A percentile compares a stretch with the other conserved stretches of the same genome.
These are phyloP conservation scores for Gilbertella persicaria DNA, from an alignment of 371 early-diverging fungal species.

Conservation along the genomic window DNA sequence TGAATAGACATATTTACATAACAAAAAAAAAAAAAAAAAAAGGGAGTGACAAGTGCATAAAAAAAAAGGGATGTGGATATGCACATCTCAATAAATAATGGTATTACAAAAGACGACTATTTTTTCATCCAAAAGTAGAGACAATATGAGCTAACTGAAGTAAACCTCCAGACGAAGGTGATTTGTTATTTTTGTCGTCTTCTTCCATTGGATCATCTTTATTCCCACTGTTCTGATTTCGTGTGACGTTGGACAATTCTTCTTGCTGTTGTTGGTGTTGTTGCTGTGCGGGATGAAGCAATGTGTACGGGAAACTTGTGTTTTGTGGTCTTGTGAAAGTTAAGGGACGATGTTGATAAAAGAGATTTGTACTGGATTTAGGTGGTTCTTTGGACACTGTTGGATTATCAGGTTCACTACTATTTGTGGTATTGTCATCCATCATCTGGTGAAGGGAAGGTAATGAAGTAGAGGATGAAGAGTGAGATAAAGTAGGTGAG, in stretches of 20 bases:
- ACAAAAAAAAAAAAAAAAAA: slow-evolving; percentile 6
- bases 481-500: slow-evolving; percentile 23
- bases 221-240: slow-evolving; percentile 19
- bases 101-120: too few species aligned
- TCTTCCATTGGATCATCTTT: slow-evolving; percentile 15
- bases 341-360: slow-evolving; percentile 38
- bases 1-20: too few species aligned
- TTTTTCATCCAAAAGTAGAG: slow-evolving; percentile 46
- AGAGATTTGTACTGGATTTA: slow-evolving; percentile 4
- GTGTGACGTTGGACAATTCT: slow-evolving; percentile 11
- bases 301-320: slow-evolving; percentile 27
- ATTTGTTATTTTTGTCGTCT: slow-evolving; percentile 8
- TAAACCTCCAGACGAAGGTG: slow-evolving; percentile 20
- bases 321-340: slow-evolving; percentile 19
- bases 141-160: slow-evolving; percentile 44
- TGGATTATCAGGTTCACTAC: too few species aligned
- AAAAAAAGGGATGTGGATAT: too few species aligned
- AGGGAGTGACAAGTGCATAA: background rate
- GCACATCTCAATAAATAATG: too few species aligned
- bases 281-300: slow-evolving; percentile 32
- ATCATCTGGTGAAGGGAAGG: slow-evolving; percentile 26
- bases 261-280: slow-evolving; percentile 4
- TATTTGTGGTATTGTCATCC: slow-evolving; percentile 9
- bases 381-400: background rate
- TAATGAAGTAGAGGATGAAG: slow-evolving; percentile 21